Conservation (phyloP, 192 early-diverging fungal genomes). For the Entophlyctis luteolus region DNA sequence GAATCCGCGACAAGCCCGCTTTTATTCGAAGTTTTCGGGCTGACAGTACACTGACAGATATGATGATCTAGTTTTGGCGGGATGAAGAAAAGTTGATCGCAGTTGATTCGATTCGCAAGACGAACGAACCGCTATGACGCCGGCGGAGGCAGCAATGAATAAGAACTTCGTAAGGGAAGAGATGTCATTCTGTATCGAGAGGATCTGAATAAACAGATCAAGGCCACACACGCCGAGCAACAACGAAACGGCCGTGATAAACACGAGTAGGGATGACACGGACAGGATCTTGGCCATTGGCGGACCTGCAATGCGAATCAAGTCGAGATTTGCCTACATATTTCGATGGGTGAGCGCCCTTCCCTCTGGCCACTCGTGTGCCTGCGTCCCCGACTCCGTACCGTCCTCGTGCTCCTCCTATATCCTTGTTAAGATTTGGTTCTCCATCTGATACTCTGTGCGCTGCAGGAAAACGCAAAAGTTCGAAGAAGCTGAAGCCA, state of each 20-base stretch:
- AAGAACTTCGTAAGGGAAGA: slow-evolving; percentile 1
- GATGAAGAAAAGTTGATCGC: neutral
- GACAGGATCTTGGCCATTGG: slow-evolving; percentile 5
- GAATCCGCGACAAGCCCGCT: neutral
- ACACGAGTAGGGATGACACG: slow-evolving; percentile 6
- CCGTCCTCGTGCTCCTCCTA: no score
- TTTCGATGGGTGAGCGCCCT: no score
- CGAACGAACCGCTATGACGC: neutral
- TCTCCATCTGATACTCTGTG: no score
- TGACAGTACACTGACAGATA: slow-evolving; percentile 3
- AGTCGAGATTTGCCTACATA: no score
- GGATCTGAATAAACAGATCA: slow-evolving; percentile 19
- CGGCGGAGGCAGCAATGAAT: neutral
- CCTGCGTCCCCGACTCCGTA: no score
- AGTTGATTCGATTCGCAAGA: neutral
- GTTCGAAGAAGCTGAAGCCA: slow-evolving; percentile 63
- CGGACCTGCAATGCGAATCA: neutral
- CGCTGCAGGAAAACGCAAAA: slow-evolving; percentile 73
- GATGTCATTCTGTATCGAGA: neutral
- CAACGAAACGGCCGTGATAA: neutral
- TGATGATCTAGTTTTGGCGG: neutral
- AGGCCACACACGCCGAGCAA: slow-evolving; percentile 19
- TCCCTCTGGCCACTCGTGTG: no score
- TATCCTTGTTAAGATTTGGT: no score
- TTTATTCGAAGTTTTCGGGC: slow-evolving; percentile 4